These are phyloP conservation scores for Sporothrix pseudoabietina DNA, from an alignment of 2,329 filamentous ascomycete species.

Conservation along the genomic window DNA sequence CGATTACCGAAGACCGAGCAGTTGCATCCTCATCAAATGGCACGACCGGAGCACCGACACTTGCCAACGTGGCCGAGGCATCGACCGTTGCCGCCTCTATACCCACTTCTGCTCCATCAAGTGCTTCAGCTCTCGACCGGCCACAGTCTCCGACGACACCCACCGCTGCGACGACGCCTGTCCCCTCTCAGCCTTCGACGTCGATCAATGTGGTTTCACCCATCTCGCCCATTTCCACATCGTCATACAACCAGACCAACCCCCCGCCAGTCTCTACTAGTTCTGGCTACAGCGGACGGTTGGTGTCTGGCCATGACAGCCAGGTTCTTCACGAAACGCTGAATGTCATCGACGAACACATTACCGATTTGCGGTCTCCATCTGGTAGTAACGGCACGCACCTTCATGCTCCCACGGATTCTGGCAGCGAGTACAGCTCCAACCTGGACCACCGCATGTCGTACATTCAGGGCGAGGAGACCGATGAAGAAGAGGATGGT, in stretches of 20 bases:
- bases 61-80: conserved; percentile 37
- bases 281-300: conserved; percentile 43
- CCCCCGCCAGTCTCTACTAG: conserved; percentile 34
- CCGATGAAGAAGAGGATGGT: conserved; percentile 83
- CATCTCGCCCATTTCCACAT: neutral
- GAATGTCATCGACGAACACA: conserved; percentile 96
- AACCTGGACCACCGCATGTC: conserved; percentile 76
- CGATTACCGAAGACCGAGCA: conserved; percentile 36
- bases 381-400: conserved; percentile 53
- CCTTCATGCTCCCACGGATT: conserved; percentile 65
- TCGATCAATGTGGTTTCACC: conserved; percentile 9
- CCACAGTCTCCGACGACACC: conserved; percentile 37
- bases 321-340: conserved; percentile 92
- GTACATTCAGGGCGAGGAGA: conserved; percentile 92
- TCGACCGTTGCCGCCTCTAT: neutral
- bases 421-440: conserved; percentile 87
- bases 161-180: conserved; percentile 38
- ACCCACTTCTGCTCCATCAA: neutral
- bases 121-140: conserved; percentile 31
- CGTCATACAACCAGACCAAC: conserved; percentile 34
- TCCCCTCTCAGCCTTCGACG: conserved; percentile 23
- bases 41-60: neutral
- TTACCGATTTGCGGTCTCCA: conserved; percentile 74
- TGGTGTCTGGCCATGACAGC: conserved; percentile 57
- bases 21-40: conserved; percentile 38